Percentiles rank a stretch among this genome's conserved stretches.
Evolutionary conservation across 257 asterid genomes (phyloP).

Genomic region (Fraxinus cuspidata): DNA sequence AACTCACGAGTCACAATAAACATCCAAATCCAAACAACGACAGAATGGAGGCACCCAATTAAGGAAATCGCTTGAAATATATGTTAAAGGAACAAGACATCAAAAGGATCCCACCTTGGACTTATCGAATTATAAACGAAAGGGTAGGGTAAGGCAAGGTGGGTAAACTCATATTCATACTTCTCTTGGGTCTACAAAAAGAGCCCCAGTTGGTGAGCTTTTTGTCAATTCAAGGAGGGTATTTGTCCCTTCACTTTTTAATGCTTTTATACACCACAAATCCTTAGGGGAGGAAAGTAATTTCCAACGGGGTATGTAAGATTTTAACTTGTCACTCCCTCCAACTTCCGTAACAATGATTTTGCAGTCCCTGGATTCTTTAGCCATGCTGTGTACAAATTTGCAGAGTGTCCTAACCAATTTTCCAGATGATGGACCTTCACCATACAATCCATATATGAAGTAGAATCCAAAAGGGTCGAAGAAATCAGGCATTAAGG

Average conservation of each 20-base stretch:
- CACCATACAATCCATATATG: constrained; percentile 34
- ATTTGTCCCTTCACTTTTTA: constrained; percentile 20
- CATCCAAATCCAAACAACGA: neutral
- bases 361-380: constrained; percentile 29
- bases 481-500: constrained; percentile 26
- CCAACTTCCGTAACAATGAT: constrained; percentile 42
- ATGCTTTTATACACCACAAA: constrained; percentile 46
- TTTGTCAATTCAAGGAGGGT: constrained; percentile 24
- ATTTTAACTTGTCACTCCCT: constrained; percentile 24
- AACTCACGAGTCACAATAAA: neutral
- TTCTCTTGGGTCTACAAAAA: constrained; percentile 53
- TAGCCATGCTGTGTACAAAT: constrained; percentile 36
- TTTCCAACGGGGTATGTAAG: constrained; percentile 42
- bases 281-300: constrained; percentile 40
- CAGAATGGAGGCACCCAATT: constrained; percentile 1
- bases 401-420: constrained; percentile 35
- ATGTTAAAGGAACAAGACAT: neutral
- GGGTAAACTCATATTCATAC: constrained; percentile 23
- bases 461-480: constrained; percentile 42
- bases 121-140: neutral
- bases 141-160: neutral
- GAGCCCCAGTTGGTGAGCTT: constrained; percentile 18
- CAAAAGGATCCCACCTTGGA: neutral
- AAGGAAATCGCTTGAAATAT: neutral
- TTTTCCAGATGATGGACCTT: constrained; percentile 41